Base-by-base conservation (phyloP, 2,329 filamentous ascomycete species). In the Volutella citrinella region DNA sequence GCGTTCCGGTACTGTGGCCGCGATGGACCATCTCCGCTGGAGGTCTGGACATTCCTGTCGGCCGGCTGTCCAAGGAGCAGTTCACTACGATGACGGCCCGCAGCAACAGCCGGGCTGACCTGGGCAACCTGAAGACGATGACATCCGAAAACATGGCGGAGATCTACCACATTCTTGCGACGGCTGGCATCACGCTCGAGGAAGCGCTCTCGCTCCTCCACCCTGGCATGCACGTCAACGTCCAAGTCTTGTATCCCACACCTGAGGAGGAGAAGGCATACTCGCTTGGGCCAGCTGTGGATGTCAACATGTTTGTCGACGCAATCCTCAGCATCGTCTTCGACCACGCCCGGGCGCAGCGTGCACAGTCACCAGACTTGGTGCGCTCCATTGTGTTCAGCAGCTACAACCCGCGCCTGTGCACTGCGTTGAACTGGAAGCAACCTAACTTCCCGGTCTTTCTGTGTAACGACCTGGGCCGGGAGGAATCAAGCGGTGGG, bases 401-500 rank as follows among this genome's bases (percentile, higher is more conserved):
- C 52, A 95, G 88, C 15, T 95, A 91, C 63, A 96, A 95, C 57
- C 74, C 87, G 10, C 84, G 83, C 45, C 78, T 97, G 14, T 98
- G 93, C 64, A 94, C 87, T 12, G 90, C 91, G 6, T 67, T 98
- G 51, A 98, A 98, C 64, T 98, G 93, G 93, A 98, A 98, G 63
- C 93, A 98, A 61, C 93, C 93, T 4, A 98, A 97, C 57, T 98
- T 95, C 59, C 93, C 93, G 1, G 87, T 97, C 1, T 86, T 98
- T 50, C 73, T 97, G 28, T 96, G 90, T 66, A 97, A 97, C 60
- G 89, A 96, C 40, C 77, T 97, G 17, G 88, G 88, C 15, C 71
- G 75, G 7, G 76, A 81, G 40, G 73, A 71, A 18, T 56, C 63
- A 15, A 62, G 64, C 38, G 50, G 53, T 7, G 55, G 60, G 11